Base-by-base conservation (phyloP, 2,329 filamentous ascomycete genomes). In the Emericellopsis cladophorae region DNA sequence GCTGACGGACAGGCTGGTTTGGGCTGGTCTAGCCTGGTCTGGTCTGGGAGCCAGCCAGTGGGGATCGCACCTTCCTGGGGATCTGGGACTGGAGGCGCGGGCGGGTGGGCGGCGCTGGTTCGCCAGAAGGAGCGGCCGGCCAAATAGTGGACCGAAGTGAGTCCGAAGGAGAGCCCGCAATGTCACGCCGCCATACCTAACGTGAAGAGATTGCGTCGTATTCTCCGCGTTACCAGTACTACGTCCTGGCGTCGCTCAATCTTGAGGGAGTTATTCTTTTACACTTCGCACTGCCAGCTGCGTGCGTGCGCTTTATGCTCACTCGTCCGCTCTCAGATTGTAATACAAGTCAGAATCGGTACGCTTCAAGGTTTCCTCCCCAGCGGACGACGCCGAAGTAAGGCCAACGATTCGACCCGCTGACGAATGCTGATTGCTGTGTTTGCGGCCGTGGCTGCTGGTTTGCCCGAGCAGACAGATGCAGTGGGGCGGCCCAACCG, bases 121-220 rank as follows among this genome's bases (percentile, higher is more conserved):
- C 57, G 58, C 56, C 58, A 52, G 51, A 58, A 55, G 61, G 70
- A 70, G 70, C 69, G 66, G 61, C 68, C 70, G 70, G 70, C 67
- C 59, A 65, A 72, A 74, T 71, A 70, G 70, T 74, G 70, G 70
- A 64, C 26, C 26, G 26, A 67, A 54, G 52, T 44, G 32, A 43
- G 32, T 43, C 41, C 42, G 37, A 45, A 42, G 33, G 31, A 42
- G 36, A 46, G 40, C 40, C 40, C 18, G 24, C 24, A 35, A 35
- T 21, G 18, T 15, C 33, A 15, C 33, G 33, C 33, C 6, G 18
- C 33, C 3, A 21, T 21, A 15, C 31, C 12, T 15, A 33, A 33
- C 33, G 26, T 7, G 12, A 9, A 29, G 26, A 7, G 2, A 29
- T 12, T 21, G 18, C 18, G 9, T 29, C 26, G 26, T 29, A 12